Percentiles rank a stretch among this genome's conserved stretches.
Conservation (phyloP, 176 grass and related monocot genomes). For the Hsuehochloa calcarea region DNA sequence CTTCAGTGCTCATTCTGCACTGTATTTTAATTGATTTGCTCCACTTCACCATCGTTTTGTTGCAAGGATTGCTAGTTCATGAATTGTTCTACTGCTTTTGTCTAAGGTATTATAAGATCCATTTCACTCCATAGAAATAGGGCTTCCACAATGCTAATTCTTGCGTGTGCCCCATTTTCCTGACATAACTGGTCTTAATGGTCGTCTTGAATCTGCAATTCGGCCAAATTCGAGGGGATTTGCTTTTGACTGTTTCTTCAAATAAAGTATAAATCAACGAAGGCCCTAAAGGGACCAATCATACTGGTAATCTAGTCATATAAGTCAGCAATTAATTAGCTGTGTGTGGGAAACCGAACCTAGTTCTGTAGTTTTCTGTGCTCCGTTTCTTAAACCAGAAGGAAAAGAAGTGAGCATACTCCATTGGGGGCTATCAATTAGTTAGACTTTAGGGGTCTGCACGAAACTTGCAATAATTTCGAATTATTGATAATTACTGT, state of each 20-base stretch:
- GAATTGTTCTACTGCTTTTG: slow-evolving; percentile 24
- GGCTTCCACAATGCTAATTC: neutral
- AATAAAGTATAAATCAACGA: slow-evolving; percentile 17
- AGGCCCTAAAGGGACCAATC: slow-evolving; percentile 4
- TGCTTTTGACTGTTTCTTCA: neutral
- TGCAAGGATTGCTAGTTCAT: neutral
- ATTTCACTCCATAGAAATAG: slow-evolving; percentile 24
- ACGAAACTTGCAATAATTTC: neutral
- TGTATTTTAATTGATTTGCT: slow-evolving; percentile 26
- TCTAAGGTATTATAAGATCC: slow-evolving; percentile 33
- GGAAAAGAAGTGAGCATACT: neutral
- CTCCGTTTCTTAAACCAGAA: slow-evolving; percentile 25
- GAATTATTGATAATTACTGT: neutral
- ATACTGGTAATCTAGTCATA: slow-evolving; percentile 5
- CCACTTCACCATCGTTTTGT: neutral
- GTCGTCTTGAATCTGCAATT: slow-evolving; percentile 9
- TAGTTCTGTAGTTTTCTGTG: slow-evolving; percentile 27
- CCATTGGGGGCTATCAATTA: neutral
- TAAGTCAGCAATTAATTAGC: slow-evolving; percentile 19
- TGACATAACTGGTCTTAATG: neutral
- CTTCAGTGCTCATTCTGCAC: neutral
- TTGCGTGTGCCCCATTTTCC: neutral
- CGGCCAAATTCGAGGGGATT: neutral
- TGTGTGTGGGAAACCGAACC: neutral
- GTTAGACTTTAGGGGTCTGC: neutral